Conservation (phyloP, 371 early-diverging fungal species). For the Chytridium lagenaria region DNA sequence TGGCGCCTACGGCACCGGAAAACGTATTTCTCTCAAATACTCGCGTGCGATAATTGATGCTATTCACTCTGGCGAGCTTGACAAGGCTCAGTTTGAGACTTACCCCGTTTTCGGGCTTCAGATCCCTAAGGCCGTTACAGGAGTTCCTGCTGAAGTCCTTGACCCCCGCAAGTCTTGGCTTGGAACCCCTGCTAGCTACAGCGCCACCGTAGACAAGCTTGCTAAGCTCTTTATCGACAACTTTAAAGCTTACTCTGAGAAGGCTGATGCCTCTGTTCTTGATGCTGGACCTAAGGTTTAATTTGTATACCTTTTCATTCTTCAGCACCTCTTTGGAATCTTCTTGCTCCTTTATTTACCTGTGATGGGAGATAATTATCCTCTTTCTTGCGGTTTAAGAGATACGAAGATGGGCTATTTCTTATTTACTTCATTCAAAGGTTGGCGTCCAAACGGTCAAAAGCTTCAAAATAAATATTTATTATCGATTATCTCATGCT, state of each 20-base stretch:
- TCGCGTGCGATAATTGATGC: conserved; percentile 96
- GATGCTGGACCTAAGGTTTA: conserved; percentile 64
- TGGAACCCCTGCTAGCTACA: conserved; percentile 69
- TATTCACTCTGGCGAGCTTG: conserved; percentile 90
- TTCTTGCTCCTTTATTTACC: not conserved
- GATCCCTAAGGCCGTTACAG: conserved; percentile 78
- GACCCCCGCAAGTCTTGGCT: conserved; percentile 89
- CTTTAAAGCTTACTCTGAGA: conserved; percentile 85
- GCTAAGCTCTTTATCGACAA: conserved; percentile 86
- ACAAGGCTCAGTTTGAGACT: conserved; percentile 74
- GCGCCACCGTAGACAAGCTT: conserved; percentile 72
- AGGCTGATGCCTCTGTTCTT: conserved; percentile 77
- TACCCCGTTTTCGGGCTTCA: conserved; percentile 85
- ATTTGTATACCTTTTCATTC: not conserved
- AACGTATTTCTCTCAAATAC: conserved; percentile 94
- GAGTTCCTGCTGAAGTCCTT: conserved; percentile 85
- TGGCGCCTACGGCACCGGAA: conserved; percentile 89
- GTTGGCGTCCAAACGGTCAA: no score
- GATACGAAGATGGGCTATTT: no score
- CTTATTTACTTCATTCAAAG: no score
- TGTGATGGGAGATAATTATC: not conserved
- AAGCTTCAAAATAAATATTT: no score
- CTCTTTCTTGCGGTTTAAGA: no score
- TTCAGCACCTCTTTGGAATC: not conserved
- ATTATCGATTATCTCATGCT: no score